Base-by-base conservation (phyloP, 805 yeast species). In the Ogataea philodendri region DNA sequence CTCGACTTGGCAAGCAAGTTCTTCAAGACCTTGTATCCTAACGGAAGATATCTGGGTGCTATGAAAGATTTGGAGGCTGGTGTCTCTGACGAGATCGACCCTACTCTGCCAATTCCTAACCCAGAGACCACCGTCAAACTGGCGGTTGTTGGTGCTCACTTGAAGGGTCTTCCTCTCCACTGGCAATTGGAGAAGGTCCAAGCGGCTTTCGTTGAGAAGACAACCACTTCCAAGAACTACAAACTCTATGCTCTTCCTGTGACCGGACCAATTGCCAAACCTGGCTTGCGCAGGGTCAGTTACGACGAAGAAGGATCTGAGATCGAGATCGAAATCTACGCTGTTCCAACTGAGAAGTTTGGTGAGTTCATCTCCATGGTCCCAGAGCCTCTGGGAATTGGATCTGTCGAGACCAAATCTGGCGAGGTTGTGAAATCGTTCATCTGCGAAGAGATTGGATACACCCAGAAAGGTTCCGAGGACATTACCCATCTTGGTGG, bases 61-160 rank as follows among this genome's bases (percentile, higher is more conserved):
- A 27, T 56, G 19, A 32, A 36, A 9, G 34, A 30, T 17, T 37
- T 42, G 15, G 24, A 32, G 19, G 51, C 59, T 9, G 65, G 63
- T 30, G 35, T 52, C 21, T 39, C 55, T 15, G 82, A 78, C 48
- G 76, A 69, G 39, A 60, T 78, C 29, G 56, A 67, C 35, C 44
- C 59, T 2, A 44, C 60, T 10, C 59, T 72, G 20, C 84, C 84
- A n/a, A 46, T 58, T 24, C 65, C 69, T 15, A 55, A 62, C 27
- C 49, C 63, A 17, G 59, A 67, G 1, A 45, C 62, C 21, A 66
- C 74, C 7, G 68, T 87, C 41, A 72, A 80, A 43, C 65, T 90
- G 39, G 97, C 97, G 1, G 98, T 93, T 22, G 97, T 90, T 30
- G 98, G 98, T 37, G 97, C 97, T 30, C 98, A 90, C 57, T 70